Evolutionary conservation across 441 rosid species (phyloP), one percentile per base, ranked within the genome.

Genomic region (Gossypium lobatum): DNA sequence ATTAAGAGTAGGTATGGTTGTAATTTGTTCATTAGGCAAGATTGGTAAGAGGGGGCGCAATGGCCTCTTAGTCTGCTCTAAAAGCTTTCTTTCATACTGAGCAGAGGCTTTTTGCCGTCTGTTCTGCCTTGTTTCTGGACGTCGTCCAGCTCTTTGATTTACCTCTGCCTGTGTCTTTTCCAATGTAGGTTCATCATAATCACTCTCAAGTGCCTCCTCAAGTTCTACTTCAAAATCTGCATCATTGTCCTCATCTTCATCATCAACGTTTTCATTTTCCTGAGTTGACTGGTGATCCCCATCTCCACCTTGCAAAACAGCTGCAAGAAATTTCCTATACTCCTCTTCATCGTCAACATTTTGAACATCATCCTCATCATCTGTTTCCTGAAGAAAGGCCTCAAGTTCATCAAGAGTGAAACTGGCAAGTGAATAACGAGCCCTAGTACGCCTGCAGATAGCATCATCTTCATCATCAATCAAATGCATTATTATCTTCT

Each of bases 321-420:
- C 96, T 3, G 95, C 88, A 31, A 93, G 97, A 84, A 96, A 92
- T 81, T 96, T 93, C 83, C 86, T 89, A 59, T 93, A 92, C 81
- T 93, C 99, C 70, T 88, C 92, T 80, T 96, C 93, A 71, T 90
- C 96, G 18, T 92, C 95, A 63, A 91, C 91, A 78, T 93, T 93
- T 25, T 84, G 97, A 80, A 89, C 83, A 68, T 90, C 96, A 57
- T 92, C 96, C 48, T 92, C 97, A 31, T 96, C 96, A 84, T 96
- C 99, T 17, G 97, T 89, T 86, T 93, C 97, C 76, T 96, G 96
- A 75, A 96, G 93, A 81, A 93, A 93, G 50, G 93, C 91, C 89
- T 96, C 99, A 9, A 93, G 96, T 75, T 96, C 98, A 83, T 96
- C 98, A n/a, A 96, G 97, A 3, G 93, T 91, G 81, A 91, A 93